Evolutionary conservation across 2,329 filamentous ascomycete species (phyloP), one percentile per base, ranked within the genome.

Genomic region (Myriosclerotinia duriaeana): DNA sequence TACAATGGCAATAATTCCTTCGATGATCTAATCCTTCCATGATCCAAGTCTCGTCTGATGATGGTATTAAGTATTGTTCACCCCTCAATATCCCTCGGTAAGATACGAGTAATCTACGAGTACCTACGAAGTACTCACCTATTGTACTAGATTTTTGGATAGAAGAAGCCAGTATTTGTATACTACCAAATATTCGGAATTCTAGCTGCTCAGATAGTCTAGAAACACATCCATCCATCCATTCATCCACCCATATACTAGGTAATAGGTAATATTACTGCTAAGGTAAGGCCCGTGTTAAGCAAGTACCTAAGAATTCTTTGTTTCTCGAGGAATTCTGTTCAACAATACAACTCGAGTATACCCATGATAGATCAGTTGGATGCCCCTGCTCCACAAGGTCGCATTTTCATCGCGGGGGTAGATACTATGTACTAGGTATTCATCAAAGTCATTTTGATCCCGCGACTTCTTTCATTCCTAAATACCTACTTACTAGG

Each of bases 1-100:
- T 46, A n/a, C 26, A 59, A 22, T 30, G 34, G 26, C 55, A 46
- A 59, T 34, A 46, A 46, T 17, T 8, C 11, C 38, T 40, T 40
- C 7, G 38, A 12, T 40, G 15, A 56, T 56, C 26, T 26, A 26
- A 26, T 26, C 55, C 40, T 46, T 46, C 55, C 11, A 46, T 14
- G 26, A 34, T 58, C 40, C 40, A 58, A 58, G 12, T 48, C 40
- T 34, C 26, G 15, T 44, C 46, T 22, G 46, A 15, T 44, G 14
- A 34, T 59, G 56, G 42, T 42, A 59, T 44, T 15, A 26, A 26
- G 26, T 22, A 22, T 26, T 22, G 17, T 36, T 42, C 11, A 36
- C 42, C 56, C 56, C 56, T 59, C 56, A 48, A 59, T 36, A 36
- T 36, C 30, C 22, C 56, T 59, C 56, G 56, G 56, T 48, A 59